A percentile compares a stretch with the other conserved stretches of the same genome.
These are phyloP conservation scores for Pachysandra terminalis DNA, from an alignment of 164 flowering plant genomes.

Conservation along the genomic window DNA sequence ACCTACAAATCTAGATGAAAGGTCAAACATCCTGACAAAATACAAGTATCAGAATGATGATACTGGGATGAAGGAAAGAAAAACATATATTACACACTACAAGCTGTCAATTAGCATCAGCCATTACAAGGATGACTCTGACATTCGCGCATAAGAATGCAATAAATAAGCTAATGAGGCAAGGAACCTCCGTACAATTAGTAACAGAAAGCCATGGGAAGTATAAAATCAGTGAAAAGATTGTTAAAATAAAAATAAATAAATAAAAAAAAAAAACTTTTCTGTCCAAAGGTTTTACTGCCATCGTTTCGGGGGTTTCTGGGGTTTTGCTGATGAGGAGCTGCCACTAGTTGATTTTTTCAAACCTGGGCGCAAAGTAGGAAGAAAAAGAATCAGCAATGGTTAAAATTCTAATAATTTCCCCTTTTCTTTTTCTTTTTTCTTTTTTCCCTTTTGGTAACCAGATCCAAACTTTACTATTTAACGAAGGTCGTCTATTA, in stretches of 20 bases:
- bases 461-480: too few relatives aligned
- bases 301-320: constrained; percentile 14
- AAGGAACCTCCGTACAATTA: not conserved
- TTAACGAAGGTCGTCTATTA: too few relatives aligned
- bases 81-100: not conserved
- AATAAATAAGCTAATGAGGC: not conserved
- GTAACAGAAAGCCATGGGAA: not conserved
- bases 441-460: too few relatives aligned
- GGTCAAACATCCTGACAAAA: too few relatives aligned
- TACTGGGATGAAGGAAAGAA: too few relatives aligned
- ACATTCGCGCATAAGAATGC: not conserved
- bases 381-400: not conserved
- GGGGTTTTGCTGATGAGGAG: constrained; percentile 5
- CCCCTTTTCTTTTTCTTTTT: too few relatives aligned
- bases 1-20: too few relatives aligned
- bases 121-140: not conserved
- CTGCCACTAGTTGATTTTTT: constrained; percentile 11
- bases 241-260: not conserved
- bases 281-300: constrained; percentile 1
- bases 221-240: not conserved
- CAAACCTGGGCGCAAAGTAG: constrained; percentile 8
- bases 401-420: not conserved
- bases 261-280: too few relatives aligned
- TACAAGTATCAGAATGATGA: too few relatives aligned
- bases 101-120: not conserved